phyloP scores from a whole-genome alignment of 345 rosid genomes.

The Populus pruinosa region DNA sequence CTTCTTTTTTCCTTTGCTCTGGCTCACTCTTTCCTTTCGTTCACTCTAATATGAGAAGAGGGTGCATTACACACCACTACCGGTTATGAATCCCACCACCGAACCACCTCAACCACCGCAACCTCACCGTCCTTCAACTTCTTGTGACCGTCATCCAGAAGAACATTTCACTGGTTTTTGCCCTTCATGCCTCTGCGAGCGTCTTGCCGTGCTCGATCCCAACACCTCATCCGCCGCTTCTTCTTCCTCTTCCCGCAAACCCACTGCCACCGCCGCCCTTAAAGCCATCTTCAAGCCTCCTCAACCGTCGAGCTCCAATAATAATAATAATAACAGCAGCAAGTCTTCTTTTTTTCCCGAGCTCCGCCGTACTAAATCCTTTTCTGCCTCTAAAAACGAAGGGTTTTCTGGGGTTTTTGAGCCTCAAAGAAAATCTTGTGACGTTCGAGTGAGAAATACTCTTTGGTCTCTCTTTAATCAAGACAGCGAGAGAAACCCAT shows the following conservation, averaged over 20 bases:
- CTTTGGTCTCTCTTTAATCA: conserved; percentile 71
- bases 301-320: conserved; percentile 1
- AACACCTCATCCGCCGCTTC: conserved; percentile 33
- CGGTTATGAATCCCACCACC: conserved; percentile 87
- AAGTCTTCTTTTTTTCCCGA: conserved; percentile 55
- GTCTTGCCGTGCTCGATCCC: conserved; percentile 73
- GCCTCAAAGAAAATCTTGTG: conserved; percentile 97
- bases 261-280: conserved; percentile 59
- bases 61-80: conserved; percentile 40
- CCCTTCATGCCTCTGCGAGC: conserved; percentile 96
- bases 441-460: conserved; percentile 82
- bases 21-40: neutral
- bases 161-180: conserved; percentile 90
- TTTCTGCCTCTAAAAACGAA: conserved; percentile 91
- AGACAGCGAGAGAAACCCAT: conserved; percentile 53
- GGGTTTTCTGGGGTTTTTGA: conserved; percentile 74
- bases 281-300: conserved; percentile 52
- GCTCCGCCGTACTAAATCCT: conserved; percentile 90
- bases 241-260: conserved; percentile 52
- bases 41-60: conserved; percentile 53
- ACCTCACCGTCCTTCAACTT: conserved; percentile 81
- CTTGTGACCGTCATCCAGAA: conserved; percentile 84
- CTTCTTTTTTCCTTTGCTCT: too few relatives aligned
- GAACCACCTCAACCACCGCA: conserved; percentile 72
- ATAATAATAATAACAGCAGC: neutral